phyloP scores from a whole-genome alignment of 2,329 filamentous ascomycete genomes.

The Hirsutella minnesotensis region DNA sequence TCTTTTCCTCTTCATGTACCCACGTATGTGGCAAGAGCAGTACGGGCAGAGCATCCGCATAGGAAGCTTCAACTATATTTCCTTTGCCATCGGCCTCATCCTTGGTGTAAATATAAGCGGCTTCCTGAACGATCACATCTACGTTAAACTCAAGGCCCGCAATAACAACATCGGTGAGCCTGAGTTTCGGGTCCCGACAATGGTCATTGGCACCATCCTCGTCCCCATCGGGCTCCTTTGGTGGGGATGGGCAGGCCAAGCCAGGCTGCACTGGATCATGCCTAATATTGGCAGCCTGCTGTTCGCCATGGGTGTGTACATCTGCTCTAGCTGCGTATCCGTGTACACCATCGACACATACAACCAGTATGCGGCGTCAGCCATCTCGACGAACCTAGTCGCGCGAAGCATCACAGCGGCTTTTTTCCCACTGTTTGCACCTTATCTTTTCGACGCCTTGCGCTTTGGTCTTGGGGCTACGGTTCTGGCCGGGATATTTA shows the following conservation, averaged over 20 bases:
- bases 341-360: background rate
- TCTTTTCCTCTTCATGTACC: constrained; percentile 35
- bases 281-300: background rate
- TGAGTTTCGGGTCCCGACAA: constrained; percentile 25
- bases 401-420: background rate
- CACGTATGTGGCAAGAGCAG: constrained; percentile 42
- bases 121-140: background rate
- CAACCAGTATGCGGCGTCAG: background rate
- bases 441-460: background rate
- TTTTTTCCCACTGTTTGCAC: background rate
- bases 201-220: constrained; percentile 21
- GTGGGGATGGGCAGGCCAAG: background rate
- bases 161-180: background rate
- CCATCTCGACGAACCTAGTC: background rate
- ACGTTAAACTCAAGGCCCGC: background rate
- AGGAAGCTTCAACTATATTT: constrained; percentile 22
- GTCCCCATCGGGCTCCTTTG: constrained; percentile 19
- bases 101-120: constrained; percentile 8
- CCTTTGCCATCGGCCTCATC: constrained; percentile 16
- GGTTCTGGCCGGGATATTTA: too few relatives aligned
- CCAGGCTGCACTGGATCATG: background rate
- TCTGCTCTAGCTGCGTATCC: background rate
- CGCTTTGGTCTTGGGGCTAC: too few relatives aligned
- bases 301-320: background rate
- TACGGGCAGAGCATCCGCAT: constrained; percentile 45